phyloP scores from a whole-genome alignment of 257 asterid genomes.

The Solanum sejunctum region DNA sequence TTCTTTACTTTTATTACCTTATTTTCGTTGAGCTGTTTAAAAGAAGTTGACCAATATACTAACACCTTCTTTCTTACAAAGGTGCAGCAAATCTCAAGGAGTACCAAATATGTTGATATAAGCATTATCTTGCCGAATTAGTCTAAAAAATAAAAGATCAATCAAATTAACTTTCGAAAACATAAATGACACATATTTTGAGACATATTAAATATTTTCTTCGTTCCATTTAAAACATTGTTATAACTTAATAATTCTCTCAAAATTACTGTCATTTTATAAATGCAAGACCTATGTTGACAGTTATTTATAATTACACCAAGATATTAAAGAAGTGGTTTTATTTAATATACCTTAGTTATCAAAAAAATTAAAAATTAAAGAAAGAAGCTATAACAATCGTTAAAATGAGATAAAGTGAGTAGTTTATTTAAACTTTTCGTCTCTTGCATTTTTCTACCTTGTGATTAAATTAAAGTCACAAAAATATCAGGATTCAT shows the following conservation, averaged over 20 bases:
- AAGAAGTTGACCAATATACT: neutral
- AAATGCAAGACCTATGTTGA: too few species aligned
- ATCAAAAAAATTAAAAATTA: too few species aligned
- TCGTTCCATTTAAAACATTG: too few species aligned
- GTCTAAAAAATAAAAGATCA: neutral
- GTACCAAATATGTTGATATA: neutral
- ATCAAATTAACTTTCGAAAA: neutral
- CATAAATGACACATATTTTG: neutral
- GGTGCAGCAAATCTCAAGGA: neutral
- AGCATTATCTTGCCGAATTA: neutral
- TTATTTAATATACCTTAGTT: too few species aligned
- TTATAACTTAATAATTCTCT: too few species aligned
- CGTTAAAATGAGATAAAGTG: too few species aligned
- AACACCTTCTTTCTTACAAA: neutral
- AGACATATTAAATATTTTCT: neutral
- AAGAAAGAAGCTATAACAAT: too few species aligned
- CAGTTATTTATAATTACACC: too few species aligned
- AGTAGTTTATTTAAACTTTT: neutral
- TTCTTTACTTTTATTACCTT: neutral
- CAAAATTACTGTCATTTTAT: too few species aligned
- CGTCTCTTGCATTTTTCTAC: neutral
- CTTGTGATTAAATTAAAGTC: too few species aligned
- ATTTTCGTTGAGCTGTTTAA: neutral
- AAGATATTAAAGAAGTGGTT: too few species aligned
- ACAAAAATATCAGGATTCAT: too few species aligned